Evolutionary conservation across 371 early-diverging fungal species (phyloP), one percentile per base, ranked within the genome.

Genomic region (Blakeslea trispora): DNA sequence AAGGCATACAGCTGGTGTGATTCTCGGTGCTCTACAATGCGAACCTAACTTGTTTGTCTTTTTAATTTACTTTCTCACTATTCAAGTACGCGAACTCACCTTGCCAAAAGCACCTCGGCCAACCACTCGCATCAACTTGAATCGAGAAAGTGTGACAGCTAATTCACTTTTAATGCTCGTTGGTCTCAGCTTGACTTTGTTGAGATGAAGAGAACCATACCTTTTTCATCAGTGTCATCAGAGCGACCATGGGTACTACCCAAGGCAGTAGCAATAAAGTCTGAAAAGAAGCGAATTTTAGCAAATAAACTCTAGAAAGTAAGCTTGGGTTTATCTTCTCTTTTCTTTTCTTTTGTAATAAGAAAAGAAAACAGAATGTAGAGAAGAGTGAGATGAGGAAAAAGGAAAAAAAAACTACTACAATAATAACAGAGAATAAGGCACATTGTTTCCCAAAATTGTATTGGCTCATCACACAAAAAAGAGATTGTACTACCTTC

Each of bases 81-180:
- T 44, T 34, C 34, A 28, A 28, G 28, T 28, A 28, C 3, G 31
- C n/a, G 13, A 18, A 31, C 13, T 24, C 40, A 90, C 89, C 81
- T 91, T 91, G 55, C 91, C 91, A 65, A 91, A 91, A 1, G 88
- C 85, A 32, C 91, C 91, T 49, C 84, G 74, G 13, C 89, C 89
- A 55, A 91, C 83, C 53, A 82, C 79, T 31, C 85, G 69, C 64
- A 84, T 72, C 17, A 90, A 65, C 42, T 84, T 81, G 68, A 90
- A 90, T n/a, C 87, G 88, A 7, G 79, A 64, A 24, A 89, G 71
- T 40, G 82, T 83, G 37, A 83, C 83, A 23, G 51, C 53, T 55
- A 44, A 35, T 28, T 18, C 34, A 53, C 49, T 45, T 34, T 37
- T 48, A 53, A 34, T 50, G 42, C 42, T 40, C 43, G 50, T 55